Percentiles rank a stretch among this genome's conserved stretches.
phyloP scores from a whole-genome alignment of 257 asterid species.

The Primulina eburnea region DNA sequence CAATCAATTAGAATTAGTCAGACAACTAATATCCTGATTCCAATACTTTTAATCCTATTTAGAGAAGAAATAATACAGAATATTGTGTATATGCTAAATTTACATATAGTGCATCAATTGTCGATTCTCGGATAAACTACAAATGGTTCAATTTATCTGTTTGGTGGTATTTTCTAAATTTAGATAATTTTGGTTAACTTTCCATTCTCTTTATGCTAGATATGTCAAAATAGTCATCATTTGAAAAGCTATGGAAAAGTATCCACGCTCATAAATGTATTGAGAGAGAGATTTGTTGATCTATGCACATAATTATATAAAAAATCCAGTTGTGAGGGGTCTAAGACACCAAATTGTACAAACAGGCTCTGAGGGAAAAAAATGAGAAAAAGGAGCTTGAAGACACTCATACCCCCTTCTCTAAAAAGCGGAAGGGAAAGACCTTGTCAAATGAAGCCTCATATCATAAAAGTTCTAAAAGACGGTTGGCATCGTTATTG shows the following conservation, averaged over 20 bases:
- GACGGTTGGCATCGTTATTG: slow-evolving; percentile 12
- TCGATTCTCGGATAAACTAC: background rate
- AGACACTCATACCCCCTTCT: background rate
- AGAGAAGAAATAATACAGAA: too few relatives aligned
- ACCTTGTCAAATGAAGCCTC: background rate
- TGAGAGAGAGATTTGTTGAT: background rate
- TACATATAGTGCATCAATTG: too few relatives aligned
- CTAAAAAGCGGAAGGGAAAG: slow-evolving; percentile 11
- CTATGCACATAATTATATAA: background rate
- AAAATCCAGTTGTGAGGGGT: slow-evolving; percentile 10
- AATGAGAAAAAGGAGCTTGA: background rate
- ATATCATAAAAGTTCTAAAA: slow-evolving; percentile 14
- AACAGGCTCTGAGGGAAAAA: background rate
- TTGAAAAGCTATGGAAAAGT: slow-evolving; percentile 7
- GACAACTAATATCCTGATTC: too few relatives aligned
- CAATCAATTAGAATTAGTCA: too few relatives aligned
- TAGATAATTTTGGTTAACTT: background rate
- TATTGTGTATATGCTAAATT: too few relatives aligned
- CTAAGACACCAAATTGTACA: background rate
- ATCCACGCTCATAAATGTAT: slow-evolving; percentile 7
- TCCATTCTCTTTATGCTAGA: background rate
- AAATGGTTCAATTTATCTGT: slow-evolving; percentile 16
- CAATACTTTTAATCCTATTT: too few relatives aligned
- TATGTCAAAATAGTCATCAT: slow-evolving; percentile 1
- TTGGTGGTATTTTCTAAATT: slow-evolving; percentile 2